Percentiles rank a stretch among this genome's conserved stretches.
These are phyloP conservation scores for Malus hybrid DNA, from an alignment of 331 rosid species.

Conservation along the genomic window DNA sequence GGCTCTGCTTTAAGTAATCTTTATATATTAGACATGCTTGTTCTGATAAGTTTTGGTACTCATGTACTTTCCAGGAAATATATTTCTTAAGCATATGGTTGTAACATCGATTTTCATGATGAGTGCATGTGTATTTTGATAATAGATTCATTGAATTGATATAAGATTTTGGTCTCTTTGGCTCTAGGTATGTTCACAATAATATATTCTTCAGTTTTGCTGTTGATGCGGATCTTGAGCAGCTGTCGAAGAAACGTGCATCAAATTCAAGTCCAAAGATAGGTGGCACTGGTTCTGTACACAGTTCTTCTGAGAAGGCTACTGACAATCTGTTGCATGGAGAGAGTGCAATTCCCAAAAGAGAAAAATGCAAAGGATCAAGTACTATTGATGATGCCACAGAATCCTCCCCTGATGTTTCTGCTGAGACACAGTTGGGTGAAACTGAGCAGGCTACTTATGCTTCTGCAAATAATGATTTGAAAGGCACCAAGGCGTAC, in stretches of 20 bases:
- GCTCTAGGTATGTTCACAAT: slow-evolving; percentile 92
- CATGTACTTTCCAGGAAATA: not conserved
- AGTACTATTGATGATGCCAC: slow-evolving; percentile 35
- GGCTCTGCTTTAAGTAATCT: not conserved
- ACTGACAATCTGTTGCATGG: slow-evolving; percentile 21
- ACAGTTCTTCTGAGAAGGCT: slow-evolving; percentile 38
- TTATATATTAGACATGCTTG: not conserved
- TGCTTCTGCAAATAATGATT: slow-evolving; percentile 99
- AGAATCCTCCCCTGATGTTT: slow-evolving; percentile 37
- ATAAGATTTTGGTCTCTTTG: slow-evolving; percentile 14
- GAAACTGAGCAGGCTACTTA: slow-evolving; percentile 98
- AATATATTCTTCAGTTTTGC: slow-evolving; percentile 98
- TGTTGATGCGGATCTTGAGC: slow-evolving; percentile 94
- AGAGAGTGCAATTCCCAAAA: slow-evolving; percentile 45
- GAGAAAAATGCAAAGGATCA: slow-evolving; percentile 36
- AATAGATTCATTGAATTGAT: slow-evolving; percentile 1
- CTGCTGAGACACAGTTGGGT: slow-evolving; percentile 58
- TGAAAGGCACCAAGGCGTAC: slow-evolving; percentile 97
- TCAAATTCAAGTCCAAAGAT: slow-evolving; percentile 42
- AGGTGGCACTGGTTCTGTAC: slow-evolving; percentile 22
- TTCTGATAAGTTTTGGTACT: not conserved
- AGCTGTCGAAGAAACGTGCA: slow-evolving; percentile 56
- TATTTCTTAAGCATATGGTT: not conserved
- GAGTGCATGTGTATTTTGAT: not conserved
- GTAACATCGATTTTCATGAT: not conserved